Evolutionary conservation across 2,329 filamentous ascomycete species (phyloP), one percentile per base, ranked within the genome.

Genomic region (Lithohypha guttulata): DNA sequence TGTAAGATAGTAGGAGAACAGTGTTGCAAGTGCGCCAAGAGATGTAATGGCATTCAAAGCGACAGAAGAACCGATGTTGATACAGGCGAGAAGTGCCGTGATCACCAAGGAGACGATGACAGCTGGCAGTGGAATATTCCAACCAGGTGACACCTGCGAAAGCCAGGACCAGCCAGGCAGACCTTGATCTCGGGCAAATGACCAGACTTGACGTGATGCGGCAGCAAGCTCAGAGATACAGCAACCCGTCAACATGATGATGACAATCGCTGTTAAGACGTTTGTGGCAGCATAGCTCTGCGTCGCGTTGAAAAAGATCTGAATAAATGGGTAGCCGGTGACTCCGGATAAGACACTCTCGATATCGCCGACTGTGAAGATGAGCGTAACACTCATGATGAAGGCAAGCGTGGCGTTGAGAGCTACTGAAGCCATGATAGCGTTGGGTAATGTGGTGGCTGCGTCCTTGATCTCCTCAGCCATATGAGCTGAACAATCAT

Each of bases 11-110:
- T 72, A 73, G 4, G 66, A 70, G 35, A 60, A 63, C 34, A 72
- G 59, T 6, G 71, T 57, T 0, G 65, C 63, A 3, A 61, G 63
- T 22, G 66, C 59, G 9, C 61, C 62, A 1, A 75, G 58, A 1
- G 66, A 70, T 11, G 65, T 62, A 38, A 73, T 68, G 38, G 64
- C 66, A 48, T 70, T 67, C 52, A 73, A 69, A 5, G 69, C 70
- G 4, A 64, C 59, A 4, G 59, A 47, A 4, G 65, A 70, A 15
- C 66, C 68, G 29, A 73, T 66, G 51, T 70, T 70, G 53, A 73
- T 71, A 5, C 69, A 53, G 0, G 62, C 62, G 6, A 70, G 53
- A 3, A 68, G 52, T 1, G 52, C 49, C 29, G 48, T 55, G 43
- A 62, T 54, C 1, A 48, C 20, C 28, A 55, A 53, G 2, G 57